These are phyloP conservation scores for Euphrasia arctica DNA, from an alignment of 305 asterid species.

Conservation along the genomic window DNA sequence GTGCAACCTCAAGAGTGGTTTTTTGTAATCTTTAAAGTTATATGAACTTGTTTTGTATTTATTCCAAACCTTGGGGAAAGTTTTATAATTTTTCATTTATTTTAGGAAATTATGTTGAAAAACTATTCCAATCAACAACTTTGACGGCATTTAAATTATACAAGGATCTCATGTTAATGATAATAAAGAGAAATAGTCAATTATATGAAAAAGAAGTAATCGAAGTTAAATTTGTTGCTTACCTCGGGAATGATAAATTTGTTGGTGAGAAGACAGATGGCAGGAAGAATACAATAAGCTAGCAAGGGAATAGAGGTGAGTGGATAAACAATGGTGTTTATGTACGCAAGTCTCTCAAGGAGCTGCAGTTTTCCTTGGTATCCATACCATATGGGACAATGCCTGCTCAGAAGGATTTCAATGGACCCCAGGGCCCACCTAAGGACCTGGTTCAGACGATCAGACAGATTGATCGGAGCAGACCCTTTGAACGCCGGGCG, in stretches of 20 bases:
- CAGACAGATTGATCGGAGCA: conserved; percentile 71
- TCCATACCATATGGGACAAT: conserved; percentile 77
- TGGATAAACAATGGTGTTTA: conserved; percentile 68
- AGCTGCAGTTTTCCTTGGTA: conserved; percentile 51
- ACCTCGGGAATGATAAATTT: conserved; percentile 70
- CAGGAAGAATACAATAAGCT: conserved; percentile 61
- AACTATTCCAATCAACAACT: not conserved
- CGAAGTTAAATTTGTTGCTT: conserved; percentile 2
- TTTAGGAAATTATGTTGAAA: no score
- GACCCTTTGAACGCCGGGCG: conserved; percentile 77
- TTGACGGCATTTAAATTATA: not conserved
- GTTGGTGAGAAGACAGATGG: conserved; percentile 62
- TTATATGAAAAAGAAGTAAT: not conserved
- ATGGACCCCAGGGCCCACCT: conserved; percentile 74
- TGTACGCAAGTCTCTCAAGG: conserved; percentile 59
- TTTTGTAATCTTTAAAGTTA: not conserved
- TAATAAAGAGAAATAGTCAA: no score
- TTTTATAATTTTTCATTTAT: not conserved
- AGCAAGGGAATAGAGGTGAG: conserved; percentile 61
- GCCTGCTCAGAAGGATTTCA: conserved; percentile 66
- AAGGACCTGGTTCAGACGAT: conserved; percentile 69
- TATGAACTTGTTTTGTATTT: not conserved
- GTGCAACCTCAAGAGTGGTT: not conserved
- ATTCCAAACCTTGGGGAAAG: not conserved
- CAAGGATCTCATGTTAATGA: not conserved